These are phyloP conservation scores for Elongisporangium undulatum DNA, from an alignment of 352 stramenopile genomes.

Conservation along the genomic window DNA sequence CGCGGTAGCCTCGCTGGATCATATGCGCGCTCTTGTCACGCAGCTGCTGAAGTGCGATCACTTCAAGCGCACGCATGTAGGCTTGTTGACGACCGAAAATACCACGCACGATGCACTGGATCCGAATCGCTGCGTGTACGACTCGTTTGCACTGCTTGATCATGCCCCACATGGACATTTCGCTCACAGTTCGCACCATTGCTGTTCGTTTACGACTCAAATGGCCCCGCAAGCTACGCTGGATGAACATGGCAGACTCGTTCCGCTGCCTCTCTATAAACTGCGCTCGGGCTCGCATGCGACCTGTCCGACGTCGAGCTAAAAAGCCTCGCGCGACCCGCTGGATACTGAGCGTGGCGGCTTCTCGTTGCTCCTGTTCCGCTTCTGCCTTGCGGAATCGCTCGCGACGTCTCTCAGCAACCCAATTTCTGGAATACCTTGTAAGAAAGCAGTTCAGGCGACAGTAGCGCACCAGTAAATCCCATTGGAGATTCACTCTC, in stretches of 20 bases:
- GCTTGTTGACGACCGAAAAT: slow-evolving; percentile 30
- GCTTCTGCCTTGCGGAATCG: slow-evolving; percentile 33
- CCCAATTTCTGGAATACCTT: slow-evolving; percentile 23
- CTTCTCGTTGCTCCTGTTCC: slow-evolving; percentile 19
- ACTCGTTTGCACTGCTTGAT: slow-evolving; percentile 7
- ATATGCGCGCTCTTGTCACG: slow-evolving; percentile 20
- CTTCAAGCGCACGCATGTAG: slow-evolving; percentile 10
- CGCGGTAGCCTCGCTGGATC: slow-evolving; percentile 53
- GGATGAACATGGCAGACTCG: slow-evolving; percentile 20
- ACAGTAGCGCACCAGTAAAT: slow-evolving; percentile 23
- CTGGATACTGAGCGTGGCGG: slow-evolving; percentile 32
- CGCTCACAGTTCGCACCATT: slow-evolving; percentile 10
- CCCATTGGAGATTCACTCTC: slow-evolving; percentile 21
- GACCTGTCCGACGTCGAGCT: slow-evolving; percentile 21
- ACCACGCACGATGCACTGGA: slow-evolving; percentile 35
- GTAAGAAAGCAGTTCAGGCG: slow-evolving; percentile 24
- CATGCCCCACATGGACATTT: slow-evolving; percentile 9
- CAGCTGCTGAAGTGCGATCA: slow-evolving; percentile 15
- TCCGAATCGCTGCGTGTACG: slow-evolving; percentile 22
- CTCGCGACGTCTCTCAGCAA: slow-evolving; percentile 25
- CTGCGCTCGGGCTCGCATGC: slow-evolving; percentile 12
- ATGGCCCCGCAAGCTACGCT: slow-evolving; percentile 39
- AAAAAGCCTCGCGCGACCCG: slow-evolving; percentile 31
- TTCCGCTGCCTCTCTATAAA: slow-evolving; percentile 14
- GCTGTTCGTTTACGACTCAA: slow-evolving; percentile 10